Percentiles rank a stretch among this genome's conserved stretches.
Conservation (phyloP, 2,329 filamentous ascomycete species). For the Rutstroemia sp. region DNA sequence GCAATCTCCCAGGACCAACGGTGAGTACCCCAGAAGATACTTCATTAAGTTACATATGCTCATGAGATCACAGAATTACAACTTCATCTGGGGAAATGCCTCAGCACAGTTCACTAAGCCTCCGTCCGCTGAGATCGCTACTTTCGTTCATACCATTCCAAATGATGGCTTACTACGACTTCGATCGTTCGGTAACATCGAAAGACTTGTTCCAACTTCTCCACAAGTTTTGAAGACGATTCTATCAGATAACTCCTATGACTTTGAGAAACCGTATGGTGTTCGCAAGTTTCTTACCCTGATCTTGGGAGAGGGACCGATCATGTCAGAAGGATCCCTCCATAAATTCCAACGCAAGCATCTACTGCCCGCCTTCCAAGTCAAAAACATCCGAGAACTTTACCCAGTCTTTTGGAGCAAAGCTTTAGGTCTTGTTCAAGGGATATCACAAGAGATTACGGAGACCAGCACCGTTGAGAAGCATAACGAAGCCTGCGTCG, state of each 20-base stretch:
- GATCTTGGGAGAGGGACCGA: constrained; percentile 61
- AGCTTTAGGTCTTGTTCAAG: constrained; percentile 54
- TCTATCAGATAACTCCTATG: constrained; percentile 59
- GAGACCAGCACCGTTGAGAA: constrained; percentile 28
- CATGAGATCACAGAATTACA: background rate
- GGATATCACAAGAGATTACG: constrained; percentile 45
- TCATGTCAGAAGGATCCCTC: constrained; percentile 72
- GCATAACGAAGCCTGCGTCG: constrained; percentile 38
- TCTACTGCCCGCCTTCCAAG: constrained; percentile 72
- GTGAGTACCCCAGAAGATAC: background rate
- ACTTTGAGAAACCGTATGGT: constrained; percentile 54
- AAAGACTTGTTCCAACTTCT: constrained; percentile 49
- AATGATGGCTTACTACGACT: constrained; percentile 64
- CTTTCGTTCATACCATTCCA: constrained; percentile 44
- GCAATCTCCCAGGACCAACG: constrained; percentile 9
- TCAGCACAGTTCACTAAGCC: background rate
- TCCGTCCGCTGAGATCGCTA: constrained; percentile 12
- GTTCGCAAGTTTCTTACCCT: constrained; percentile 49
- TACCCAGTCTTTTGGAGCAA: constrained; percentile 81
- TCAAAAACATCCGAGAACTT: constrained; percentile 73
- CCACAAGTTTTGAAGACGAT: constrained; percentile 61
- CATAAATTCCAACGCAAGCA: constrained; percentile 73
- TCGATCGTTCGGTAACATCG: constrained; percentile 50
- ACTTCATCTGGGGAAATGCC: background rate
- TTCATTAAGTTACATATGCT: too few relatives aligned